A percentile compares a stretch with the other conserved stretches of the same genome.
Evolutionary conservation across 495 filamentous ascomycete genomes (phyloP).

Genomic region (Penicillium samsonianum): DNA sequence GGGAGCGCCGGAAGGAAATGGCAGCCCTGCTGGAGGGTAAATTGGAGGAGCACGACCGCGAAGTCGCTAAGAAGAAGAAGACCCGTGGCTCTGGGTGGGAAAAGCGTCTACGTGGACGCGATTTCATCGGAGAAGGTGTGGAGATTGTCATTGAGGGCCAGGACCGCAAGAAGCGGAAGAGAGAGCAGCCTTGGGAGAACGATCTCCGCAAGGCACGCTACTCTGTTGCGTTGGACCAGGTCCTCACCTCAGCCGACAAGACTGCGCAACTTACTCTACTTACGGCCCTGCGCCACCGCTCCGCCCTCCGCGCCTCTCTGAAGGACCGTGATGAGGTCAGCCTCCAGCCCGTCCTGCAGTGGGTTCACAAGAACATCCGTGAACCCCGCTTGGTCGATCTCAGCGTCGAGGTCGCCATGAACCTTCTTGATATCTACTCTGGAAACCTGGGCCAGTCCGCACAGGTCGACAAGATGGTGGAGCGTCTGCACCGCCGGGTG

Average conservation of each 20-base stretch:
- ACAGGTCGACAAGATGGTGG: slow-evolving; percentile 68
- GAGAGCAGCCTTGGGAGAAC: slow-evolving; percentile 74
- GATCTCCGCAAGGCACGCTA: slow-evolving; percentile 79
- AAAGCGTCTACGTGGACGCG: slow-evolving; percentile 69
- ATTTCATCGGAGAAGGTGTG: slow-evolving; percentile 80
- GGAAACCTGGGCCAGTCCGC: slow-evolving; percentile 72
- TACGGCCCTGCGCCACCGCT: slow-evolving; percentile 82
- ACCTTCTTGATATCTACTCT: slow-evolving; percentile 84
- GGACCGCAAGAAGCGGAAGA: slow-evolving; percentile 55
- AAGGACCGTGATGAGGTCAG: slow-evolving; percentile 78
- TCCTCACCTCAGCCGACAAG: slow-evolving; percentile 59
- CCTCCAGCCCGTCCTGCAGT: slow-evolving; percentile 78
- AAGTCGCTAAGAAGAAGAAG: slow-evolving; percentile 65
- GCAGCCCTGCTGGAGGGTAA: slow-evolving; percentile 76
- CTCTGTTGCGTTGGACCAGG: slow-evolving; percentile 72
- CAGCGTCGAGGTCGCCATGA: slow-evolving; percentile 75
- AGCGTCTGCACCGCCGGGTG: slow-evolving; percentile 65
- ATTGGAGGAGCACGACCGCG: slow-evolving; percentile 66
- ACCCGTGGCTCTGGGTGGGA: slow-evolving; percentile 68
- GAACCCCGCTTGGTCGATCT: slow-evolving; percentile 77
- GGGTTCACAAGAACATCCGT: slow-evolving; percentile 74
- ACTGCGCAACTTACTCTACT: slow-evolving; percentile 72
- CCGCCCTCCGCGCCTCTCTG: slow-evolving; percentile 79
- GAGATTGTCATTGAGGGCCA: slow-evolving; percentile 87
- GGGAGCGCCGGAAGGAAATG: slow-evolving; percentile 83